Evolutionary conservation across 768 basidiomycete genomes (phyloP).

Genomic region (Boletus rubroflammeus): DNA sequence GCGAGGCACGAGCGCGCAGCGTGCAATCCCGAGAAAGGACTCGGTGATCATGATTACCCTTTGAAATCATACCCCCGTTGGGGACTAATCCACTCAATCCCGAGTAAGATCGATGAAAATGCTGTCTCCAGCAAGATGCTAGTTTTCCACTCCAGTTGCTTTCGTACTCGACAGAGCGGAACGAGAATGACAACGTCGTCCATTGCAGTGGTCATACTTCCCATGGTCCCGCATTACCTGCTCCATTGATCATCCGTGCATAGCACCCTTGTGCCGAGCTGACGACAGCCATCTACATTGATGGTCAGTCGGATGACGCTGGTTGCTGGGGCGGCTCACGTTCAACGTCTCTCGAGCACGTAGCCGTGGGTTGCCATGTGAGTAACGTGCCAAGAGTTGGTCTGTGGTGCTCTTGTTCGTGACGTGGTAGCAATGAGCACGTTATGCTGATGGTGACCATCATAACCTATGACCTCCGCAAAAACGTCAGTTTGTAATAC

Average conservation of each 20-base stretch:
- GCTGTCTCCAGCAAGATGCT: neutral
- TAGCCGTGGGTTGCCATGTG: neutral
- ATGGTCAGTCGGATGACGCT: constrained; percentile 7
- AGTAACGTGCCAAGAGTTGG: neutral
- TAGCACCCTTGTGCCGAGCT: constrained; percentile 2
- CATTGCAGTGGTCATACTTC: neutral
- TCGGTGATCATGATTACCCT: neutral
- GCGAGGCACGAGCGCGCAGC: too few species aligned
- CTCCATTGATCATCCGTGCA: constrained; percentile 3
- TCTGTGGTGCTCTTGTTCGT: neutral
- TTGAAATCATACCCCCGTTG: neutral
- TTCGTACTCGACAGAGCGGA: neutral
- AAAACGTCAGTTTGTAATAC: too few species aligned
- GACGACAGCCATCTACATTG: neutral
- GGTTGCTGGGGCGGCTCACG: constrained; percentile 5
- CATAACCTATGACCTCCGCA: too few species aligned
- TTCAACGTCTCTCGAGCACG: neutral
- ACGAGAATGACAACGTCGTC: neutral
- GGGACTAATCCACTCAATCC: neutral
- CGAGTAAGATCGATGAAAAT: neutral
- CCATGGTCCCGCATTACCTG: neutral
- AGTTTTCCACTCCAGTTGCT: too few species aligned
- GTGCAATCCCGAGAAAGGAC: neutral
- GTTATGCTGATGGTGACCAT: neutral
- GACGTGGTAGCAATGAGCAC: neutral